These are phyloP conservation scores for Pleurozium schreberi DNA, from an alignment of 225 moss, liverwort and hornwort species.

Conservation along the genomic window DNA sequence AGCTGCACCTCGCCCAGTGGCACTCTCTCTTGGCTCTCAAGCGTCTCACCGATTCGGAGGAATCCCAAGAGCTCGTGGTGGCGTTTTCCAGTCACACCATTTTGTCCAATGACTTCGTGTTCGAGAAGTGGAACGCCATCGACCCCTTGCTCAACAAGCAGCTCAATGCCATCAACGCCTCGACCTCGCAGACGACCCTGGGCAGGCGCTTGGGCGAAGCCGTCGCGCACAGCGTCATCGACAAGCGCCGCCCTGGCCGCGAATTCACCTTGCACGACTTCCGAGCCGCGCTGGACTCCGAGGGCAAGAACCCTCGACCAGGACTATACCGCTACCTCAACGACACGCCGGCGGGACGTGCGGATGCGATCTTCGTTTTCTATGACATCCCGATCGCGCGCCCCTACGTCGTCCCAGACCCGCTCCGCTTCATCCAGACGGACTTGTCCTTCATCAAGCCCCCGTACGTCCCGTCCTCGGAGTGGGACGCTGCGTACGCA, in stretches of 20 bases:
- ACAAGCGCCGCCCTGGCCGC: neutral
- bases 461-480: neutral
- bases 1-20: slow-evolving; percentile 3
- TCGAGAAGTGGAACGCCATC: neutral
- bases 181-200: neutral
- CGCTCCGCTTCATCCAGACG: neutral
- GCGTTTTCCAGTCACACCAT: neutral
- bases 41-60: neutral
- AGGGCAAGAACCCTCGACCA: neutral
- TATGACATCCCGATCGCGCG: neutral
- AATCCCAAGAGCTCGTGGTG: neutral
- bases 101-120: neutral
- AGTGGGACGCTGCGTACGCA: neutral
- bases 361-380: neutral
- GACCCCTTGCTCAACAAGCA: neutral
- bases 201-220: neutral
- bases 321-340: neutral
- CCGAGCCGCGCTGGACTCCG: neutral
- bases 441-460: neutral
- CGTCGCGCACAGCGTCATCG: neutral
- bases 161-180: neutral
- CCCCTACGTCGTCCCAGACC: neutral
- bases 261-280: neutral
- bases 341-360: neutral
- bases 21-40: slow-evolving; percentile 10